Base-by-base conservation (phyloP, 305 asterid genomes). In the Fraxinus dipetala region DNA sequence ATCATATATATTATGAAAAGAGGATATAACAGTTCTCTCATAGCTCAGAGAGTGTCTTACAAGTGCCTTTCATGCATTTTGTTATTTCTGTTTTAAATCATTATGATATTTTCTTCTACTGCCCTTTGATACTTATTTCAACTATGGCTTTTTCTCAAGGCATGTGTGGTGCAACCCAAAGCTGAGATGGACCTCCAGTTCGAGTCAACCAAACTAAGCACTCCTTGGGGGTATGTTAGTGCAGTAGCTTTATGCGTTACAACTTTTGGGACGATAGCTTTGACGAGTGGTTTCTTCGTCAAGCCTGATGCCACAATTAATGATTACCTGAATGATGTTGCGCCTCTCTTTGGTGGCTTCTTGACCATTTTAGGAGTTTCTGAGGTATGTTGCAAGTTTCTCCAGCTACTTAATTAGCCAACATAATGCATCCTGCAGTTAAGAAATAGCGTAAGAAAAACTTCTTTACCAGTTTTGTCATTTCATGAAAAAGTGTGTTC, bases 91-190 rank as follows among this genome's bases (percentile, higher is more conserved):
- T 72, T 67, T 14, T 20, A 35, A 36, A 28, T 6, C 45, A 63
- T 14, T 43, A 10, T 18, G 9, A 51, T 75, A 31, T 43, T 70
- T 8, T 14, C 13, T 35, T 22, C 10, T 3, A 0, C 18, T 35
- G 31, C 36, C 56, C 14, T 48, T 75, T 59, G 67, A 73, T 63
- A 32, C 75, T 76, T 69, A 81, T 34, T 6, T 45, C 2, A 61
- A 69, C 75, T 61, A 48, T 67, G 79, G 75, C 82, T 77, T 45
- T 72, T 73, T 84, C 79, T 76, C 26, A 72, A 94, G 98, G 98
- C 94, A 69, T 94, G 98, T 73, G 95, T 88, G 85, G 97, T 94
- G 91, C 98, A 94, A 85, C 98, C 98, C 4, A 94, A 93, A 87
- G 76, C 91, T 3, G 98, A 93, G 90, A 93, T 94, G 85, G 98